Conservation (phyloP, 2,329 filamentous ascomycete species). For the Lecanicillium sp. region DNA sequence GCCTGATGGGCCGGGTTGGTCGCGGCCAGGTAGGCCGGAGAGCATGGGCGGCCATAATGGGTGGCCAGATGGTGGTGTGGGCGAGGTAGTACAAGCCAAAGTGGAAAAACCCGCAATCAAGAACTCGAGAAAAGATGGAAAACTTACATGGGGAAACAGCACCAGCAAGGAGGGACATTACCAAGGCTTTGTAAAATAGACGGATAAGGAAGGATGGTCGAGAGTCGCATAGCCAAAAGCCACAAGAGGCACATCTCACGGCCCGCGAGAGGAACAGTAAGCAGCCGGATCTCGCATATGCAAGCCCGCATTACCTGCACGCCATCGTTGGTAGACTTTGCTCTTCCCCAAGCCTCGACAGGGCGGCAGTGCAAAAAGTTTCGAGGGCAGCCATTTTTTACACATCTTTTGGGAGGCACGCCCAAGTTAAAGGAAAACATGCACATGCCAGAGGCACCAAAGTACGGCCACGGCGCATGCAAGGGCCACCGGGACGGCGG, state of each 20-base stretch:
- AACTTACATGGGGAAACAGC: neutral
- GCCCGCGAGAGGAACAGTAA: neutral
- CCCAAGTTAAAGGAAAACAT: neutral
- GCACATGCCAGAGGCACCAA: neutral
- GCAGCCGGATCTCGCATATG: neutral
- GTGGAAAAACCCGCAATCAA: no score
- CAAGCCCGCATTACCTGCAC: neutral
- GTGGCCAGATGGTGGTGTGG: neutral
- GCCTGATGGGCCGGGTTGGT: constrained; percentile 4
- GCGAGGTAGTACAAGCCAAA: neutral
- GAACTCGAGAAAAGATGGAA: neutral
- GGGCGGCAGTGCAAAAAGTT: neutral
- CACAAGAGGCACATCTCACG: neutral
- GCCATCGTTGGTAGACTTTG: no score
- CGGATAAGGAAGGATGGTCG: neutral
- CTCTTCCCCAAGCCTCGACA: no score
- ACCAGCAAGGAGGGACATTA: neutral
- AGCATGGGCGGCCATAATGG: neutral
- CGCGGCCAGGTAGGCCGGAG: constrained; percentile 1
- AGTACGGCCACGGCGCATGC: constrained; percentile 6
- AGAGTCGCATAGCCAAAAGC: neutral
- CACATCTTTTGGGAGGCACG: neutral
- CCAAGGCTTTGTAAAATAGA: neutral
- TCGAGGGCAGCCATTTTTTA: neutral
- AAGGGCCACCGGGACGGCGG: neutral